phyloP scores from a whole-genome alignment of 1,284 basidiomycete genomes.

The Trichosporon coremiiforme region DNA sequence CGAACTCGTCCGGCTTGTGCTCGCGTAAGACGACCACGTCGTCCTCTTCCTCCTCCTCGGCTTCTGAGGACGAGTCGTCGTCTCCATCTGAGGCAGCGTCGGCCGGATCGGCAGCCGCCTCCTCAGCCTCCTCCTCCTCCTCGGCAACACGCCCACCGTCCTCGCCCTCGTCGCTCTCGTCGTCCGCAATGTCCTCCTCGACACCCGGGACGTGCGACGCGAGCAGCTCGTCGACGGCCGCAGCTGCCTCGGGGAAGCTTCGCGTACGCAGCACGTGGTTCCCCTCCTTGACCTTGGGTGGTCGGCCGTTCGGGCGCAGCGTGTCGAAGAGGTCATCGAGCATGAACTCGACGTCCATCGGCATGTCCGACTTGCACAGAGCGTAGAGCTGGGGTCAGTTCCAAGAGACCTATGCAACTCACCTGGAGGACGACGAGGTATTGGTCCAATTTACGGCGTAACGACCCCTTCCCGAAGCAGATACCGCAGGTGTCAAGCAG shows the following conservation, averaged over 20 bases:
- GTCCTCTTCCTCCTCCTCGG: constrained; percentile 62
- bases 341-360: constrained; percentile 99
- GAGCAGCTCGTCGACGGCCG: constrained; percentile 86
- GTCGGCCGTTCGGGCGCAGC: constrained; percentile 70
- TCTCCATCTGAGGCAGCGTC: not conserved
- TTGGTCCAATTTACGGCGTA: constrained; percentile 87
- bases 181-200: constrained; percentile 85
- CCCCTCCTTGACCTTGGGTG: constrained; percentile 31
- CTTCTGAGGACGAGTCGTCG: constrained; percentile 12
- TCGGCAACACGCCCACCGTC: constrained; percentile 60
- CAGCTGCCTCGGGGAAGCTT: constrained; percentile 78
- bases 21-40: constrained; percentile 64
- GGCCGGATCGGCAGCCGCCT: not conserved
- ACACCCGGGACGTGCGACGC: constrained; percentile 61
- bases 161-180: constrained; percentile 59
- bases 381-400: constrained; percentile 70
- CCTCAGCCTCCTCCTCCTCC: constrained; percentile 57
- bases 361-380: constrained; percentile 78
- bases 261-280: constrained; percentile 61
- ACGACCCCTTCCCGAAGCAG: constrained; percentile 91
- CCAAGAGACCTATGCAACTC: constrained; percentile 29
- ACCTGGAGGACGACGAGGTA: constrained; percentile 94
- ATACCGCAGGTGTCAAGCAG: constrained; percentile 95
- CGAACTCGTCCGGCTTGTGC: constrained; percentile 54
- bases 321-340: constrained; percentile 88